These are phyloP conservation scores for Colletotrichum liriopes DNA, from an alignment of 2,329 filamentous ascomycete species.

Conservation along the genomic window DNA sequence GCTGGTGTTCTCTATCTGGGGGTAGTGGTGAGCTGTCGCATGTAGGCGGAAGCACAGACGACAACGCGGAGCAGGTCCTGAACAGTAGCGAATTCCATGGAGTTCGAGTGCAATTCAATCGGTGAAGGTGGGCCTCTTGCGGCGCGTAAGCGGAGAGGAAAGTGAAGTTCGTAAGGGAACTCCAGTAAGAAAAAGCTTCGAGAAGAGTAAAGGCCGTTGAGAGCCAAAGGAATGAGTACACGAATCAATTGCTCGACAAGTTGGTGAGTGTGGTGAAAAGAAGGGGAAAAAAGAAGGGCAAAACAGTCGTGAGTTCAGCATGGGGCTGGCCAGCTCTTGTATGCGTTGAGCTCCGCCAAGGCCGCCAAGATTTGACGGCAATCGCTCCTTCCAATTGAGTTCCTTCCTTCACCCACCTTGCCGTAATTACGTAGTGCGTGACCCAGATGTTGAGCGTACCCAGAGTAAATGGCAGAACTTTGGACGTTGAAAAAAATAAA, in stretches of 20 bases:
- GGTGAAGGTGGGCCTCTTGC: background rate
- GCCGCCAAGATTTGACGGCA: background rate
- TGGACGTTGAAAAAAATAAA: too few relatives aligned
- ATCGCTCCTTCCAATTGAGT: background rate
- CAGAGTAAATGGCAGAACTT: too few relatives aligned
- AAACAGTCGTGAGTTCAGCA: too few relatives aligned
- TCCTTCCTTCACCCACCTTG: background rate
- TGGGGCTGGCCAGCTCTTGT: background rate
- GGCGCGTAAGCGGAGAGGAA: background rate
- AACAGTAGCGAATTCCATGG: conserved; percentile 34
- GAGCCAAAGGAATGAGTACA: background rate
- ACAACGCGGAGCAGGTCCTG: conserved; percentile 35
- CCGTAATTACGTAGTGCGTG: background rate
- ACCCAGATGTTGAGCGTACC: background rate
- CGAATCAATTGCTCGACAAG: background rate
- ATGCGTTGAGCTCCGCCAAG: background rate
- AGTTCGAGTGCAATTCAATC: background rate
- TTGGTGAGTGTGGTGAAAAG: background rate
- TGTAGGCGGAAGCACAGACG: conserved; percentile 35
- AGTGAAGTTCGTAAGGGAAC: background rate
- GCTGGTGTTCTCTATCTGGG: conserved; percentile 20
- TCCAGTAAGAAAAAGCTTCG: background rate
- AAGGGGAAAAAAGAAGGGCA: too few relatives aligned
- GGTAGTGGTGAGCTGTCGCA: conserved; percentile 38
- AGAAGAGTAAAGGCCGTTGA: background rate